A percentile compares a stretch with the other conserved stretches of the same genome.
phyloP scores from a whole-genome alignment of 345 rosid species.

The Schrenkiella parvula region DNA sequence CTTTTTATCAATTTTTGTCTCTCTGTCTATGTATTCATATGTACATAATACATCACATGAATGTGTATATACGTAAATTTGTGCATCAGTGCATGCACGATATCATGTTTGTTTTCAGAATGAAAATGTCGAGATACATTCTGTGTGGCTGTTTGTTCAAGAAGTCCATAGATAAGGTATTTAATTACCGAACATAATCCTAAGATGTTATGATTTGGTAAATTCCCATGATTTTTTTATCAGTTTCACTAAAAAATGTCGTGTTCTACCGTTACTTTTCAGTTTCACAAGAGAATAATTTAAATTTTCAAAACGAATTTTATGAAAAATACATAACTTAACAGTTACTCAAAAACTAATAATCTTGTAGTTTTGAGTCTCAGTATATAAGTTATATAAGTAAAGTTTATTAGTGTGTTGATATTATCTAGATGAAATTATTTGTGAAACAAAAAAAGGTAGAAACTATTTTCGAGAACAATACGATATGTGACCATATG shows the following conservation, averaged over 20 bases:
- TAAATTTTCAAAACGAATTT: too few species aligned
- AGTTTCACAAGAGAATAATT: neutral
- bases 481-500: neutral
- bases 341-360: neutral
- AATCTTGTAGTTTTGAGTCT: neutral
- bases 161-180: neutral
- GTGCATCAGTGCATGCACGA: neutral
- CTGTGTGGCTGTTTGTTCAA: neutral
- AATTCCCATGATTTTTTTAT: neutral
- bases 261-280: neutral
- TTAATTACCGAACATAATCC: neutral
- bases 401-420: neutral
- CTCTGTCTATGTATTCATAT: neutral
- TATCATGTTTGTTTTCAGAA: too few species aligned
- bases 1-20: neutral
- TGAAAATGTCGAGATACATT: neutral
- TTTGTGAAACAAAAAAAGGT: neutral
- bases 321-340: neutral
- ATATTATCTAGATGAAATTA: neutral
- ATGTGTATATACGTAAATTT: neutral
- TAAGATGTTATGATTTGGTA: neutral
- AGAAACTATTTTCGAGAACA: neutral
- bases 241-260: neutral
- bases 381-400: too few species aligned
- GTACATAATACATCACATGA: neutral